phyloP scores from a whole-genome alignment of 1,139 yeast species.

The Candida sanyaensis region DNA sequence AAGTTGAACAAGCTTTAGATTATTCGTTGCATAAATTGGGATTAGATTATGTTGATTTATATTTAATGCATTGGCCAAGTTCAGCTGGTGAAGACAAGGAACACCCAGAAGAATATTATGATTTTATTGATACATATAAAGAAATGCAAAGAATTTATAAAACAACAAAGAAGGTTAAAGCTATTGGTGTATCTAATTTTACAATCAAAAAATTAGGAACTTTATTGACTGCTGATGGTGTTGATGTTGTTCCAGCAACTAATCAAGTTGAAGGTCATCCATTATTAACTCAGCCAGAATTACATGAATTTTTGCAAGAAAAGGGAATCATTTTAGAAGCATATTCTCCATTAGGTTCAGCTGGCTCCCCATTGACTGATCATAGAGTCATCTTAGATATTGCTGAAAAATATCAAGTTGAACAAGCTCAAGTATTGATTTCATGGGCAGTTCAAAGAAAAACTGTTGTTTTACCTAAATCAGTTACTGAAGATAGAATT shows the following conservation, averaged over 20 bases:
- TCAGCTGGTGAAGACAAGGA: slow-evolving; percentile 40
- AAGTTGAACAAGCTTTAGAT: slow-evolving; percentile 61
- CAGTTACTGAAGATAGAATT: slow-evolving; percentile 40
- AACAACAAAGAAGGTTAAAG: slow-evolving; percentile 54
- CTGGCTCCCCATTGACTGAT: slow-evolving; percentile 53
- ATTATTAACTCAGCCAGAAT: slow-evolving; percentile 52
- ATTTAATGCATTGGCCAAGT: slow-evolving; percentile 87
- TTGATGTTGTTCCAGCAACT: slow-evolving; percentile 47
- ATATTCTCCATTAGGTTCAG: slow-evolving; percentile 62
- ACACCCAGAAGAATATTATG: slow-evolving; percentile 43
- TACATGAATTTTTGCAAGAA: slow-evolving; percentile 42
- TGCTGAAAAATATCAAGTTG: slow-evolving; percentile 45
- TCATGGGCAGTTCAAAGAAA: slow-evolving; percentile 59
- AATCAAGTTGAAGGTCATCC: slow-evolving; percentile 67
- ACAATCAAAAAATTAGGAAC: slow-evolving; percentile 46
- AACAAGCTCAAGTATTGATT: slow-evolving; percentile 47
- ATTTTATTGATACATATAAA: slow-evolving; percentile 68
- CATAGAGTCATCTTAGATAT: slow-evolving; percentile 40
- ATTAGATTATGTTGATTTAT: slow-evolving; percentile 79
- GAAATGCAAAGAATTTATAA: slow-evolving; percentile 60
- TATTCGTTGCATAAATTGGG: slow-evolving; percentile 65
- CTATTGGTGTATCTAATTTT: slow-evolving; percentile 66
- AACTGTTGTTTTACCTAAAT: slow-evolving; percentile 56
- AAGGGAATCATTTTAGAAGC: slow-evolving; percentile 54
- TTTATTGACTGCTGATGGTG: slow-evolving; percentile 47